phyloP scores from a whole-genome alignment of 345 rosid species.

The Corymbia maculata region DNA sequence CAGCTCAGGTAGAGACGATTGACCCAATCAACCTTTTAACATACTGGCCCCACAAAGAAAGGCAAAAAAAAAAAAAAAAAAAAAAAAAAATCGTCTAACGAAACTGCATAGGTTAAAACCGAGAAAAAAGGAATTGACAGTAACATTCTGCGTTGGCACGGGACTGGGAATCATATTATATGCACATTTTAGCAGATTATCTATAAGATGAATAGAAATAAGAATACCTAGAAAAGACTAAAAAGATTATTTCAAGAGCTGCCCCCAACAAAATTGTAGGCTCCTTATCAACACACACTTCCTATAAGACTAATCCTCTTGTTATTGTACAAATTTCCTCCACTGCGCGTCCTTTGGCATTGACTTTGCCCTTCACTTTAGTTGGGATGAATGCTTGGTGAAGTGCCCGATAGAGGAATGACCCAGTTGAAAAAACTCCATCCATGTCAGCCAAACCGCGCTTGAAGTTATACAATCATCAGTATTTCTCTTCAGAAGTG shows the following conservation, averaged over 20 bases:
- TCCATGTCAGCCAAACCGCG: background rate
- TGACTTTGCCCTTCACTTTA: background rate
- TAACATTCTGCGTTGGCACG: background rate
- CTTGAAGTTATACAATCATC: background rate
- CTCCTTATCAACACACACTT: background rate
- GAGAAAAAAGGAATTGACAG: background rate
- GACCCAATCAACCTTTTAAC: background rate
- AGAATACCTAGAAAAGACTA: background rate
- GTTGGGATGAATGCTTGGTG: background rate
- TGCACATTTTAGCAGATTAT: background rate
- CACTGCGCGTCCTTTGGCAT: background rate
- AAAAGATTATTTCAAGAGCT: background rate
- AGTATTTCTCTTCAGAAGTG: conserved; percentile 12
- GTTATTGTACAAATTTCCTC: background rate
- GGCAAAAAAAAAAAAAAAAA: background rate
- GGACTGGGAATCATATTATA: background rate
- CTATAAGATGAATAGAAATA: background rate
- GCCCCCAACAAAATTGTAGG: background rate
- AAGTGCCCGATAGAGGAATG: background rate
- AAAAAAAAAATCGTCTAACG: background rate
- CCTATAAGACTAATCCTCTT: background rate
- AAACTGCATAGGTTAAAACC: background rate
- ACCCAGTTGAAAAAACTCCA: background rate
- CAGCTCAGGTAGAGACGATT: background rate
- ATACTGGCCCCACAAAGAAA: background rate